phyloP scores from a whole-genome alignment of 2,329 filamentous ascomycete species.

The Ophiosphaerella narmari region DNA sequence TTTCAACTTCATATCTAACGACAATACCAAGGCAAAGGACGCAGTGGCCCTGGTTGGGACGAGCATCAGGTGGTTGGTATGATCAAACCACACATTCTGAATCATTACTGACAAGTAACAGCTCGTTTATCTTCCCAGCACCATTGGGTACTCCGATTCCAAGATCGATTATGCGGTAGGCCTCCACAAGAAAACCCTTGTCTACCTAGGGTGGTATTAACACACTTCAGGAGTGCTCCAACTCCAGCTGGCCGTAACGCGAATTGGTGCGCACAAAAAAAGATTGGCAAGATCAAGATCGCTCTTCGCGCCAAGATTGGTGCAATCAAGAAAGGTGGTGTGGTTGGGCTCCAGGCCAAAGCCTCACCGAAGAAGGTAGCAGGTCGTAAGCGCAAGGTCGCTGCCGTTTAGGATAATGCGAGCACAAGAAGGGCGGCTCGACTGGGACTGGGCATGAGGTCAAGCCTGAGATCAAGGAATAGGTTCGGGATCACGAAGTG shows the following conservation, averaged over 20 bases:
- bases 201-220: neutral
- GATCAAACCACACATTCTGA: neutral
- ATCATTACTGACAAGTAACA: slow-evolving; percentile 6
- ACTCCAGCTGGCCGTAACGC: slow-evolving; percentile 14
- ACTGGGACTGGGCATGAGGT: neutral
- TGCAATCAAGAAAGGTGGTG: neutral
- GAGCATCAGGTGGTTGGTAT: slow-evolving; percentile 20
- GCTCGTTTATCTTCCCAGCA: slow-evolving; percentile 16
- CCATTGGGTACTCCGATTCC: slow-evolving; percentile 4
- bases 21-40: slow-evolving; percentile 1
- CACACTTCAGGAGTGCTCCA: slow-evolving; percentile 18
- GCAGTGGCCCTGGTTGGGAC: slow-evolving; percentile 9
- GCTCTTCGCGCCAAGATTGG: neutral
- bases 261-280: slow-evolving; percentile 1
- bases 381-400: slow-evolving; percentile 24
- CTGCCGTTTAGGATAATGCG: slow-evolving; percentile 1
- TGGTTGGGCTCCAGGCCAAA: slow-evolving; percentile 12
- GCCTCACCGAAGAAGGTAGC: slow-evolving; percentile 14
- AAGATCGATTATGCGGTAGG: slow-evolving; percentile 23
- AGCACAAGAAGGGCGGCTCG: slow-evolving; percentile 4
- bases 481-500: neutral
- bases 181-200: neutral
- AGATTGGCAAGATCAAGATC: neutral
- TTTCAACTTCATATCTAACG: slow-evolving; percentile 2
- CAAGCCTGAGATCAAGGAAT: neutral